Evolutionary conservation across 768 basidiomycete genomes (phyloP).

Genomic region (Suillus spraguei): DNA sequence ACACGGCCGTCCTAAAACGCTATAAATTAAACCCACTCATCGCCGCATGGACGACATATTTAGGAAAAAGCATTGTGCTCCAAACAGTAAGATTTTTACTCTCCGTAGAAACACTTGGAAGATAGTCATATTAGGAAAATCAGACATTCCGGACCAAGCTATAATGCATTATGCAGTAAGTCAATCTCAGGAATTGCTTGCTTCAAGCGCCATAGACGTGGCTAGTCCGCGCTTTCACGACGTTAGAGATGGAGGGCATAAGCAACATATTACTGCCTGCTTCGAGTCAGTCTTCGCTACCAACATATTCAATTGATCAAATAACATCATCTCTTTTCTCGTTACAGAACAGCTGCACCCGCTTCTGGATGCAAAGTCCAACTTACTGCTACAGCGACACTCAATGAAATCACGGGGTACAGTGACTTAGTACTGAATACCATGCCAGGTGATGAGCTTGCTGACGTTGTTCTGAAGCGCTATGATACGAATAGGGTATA

Average conservation of each 20-base stretch:
- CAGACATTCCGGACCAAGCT: constrained; percentile 79
- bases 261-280: constrained; percentile 63
- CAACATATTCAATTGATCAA: not conserved
- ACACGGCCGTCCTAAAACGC: constrained; percentile 79
- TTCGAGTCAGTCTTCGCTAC: constrained; percentile 53
- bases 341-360: constrained; percentile 54
- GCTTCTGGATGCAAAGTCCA: constrained; percentile 61
- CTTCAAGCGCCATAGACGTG: constrained; percentile 31
- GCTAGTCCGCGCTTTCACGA: constrained; percentile 67
- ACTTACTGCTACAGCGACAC: constrained; percentile 34
- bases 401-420: constrained; percentile 47
- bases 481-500: constrained; percentile 62
- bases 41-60: constrained; percentile 78
- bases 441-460: constrained; percentile 59
- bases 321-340: not conserved
- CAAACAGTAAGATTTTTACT: constrained; percentile 50
- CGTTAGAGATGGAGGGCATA: constrained; percentile 53
- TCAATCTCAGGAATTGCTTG: not conserved
- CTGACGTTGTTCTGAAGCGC: constrained; percentile 52
- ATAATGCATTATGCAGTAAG: constrained; percentile 67
- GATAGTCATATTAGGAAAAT: constrained; percentile 1
- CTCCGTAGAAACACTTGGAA: not conserved
- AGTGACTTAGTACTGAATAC: not conserved
- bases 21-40: constrained; percentile 68
- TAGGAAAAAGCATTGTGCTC: constrained; percentile 68